Percentiles rank a stretch among this genome's conserved stretches.
These are phyloP conservation scores for Pelargonium exstipulatum DNA, from an alignment of 441 rosid species.

Conservation along the genomic window DNA sequence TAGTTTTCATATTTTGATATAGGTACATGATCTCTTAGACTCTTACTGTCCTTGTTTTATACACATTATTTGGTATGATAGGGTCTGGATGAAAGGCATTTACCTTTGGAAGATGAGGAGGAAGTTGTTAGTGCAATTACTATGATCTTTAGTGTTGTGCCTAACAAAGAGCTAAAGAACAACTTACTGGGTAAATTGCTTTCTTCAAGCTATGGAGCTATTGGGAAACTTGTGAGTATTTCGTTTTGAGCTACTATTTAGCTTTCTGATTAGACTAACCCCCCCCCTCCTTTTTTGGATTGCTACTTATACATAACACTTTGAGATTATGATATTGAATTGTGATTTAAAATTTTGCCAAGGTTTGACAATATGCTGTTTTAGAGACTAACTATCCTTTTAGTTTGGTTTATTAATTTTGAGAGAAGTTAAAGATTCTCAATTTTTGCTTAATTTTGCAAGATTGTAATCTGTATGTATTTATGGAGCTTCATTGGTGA, in stretches of 20 bases:
- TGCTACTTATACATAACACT: not conserved
- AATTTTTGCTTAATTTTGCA: not conserved
- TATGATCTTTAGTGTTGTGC: constrained; percentile 58
- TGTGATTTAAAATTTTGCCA: not conserved
- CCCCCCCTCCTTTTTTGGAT: no score
- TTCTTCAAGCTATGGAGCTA: constrained; percentile 77
- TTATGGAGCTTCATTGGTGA: not conserved
- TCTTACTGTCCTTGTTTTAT: not conserved
- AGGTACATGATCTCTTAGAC: constrained; percentile 2
- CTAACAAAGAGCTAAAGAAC: constrained; percentile 68
- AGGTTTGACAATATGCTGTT: not conserved
- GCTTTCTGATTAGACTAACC: not conserved
- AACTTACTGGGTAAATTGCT: constrained; percentile 72
- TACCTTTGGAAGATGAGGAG: constrained; percentile 87
- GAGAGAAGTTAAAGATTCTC: not conserved
- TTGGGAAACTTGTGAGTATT: constrained; percentile 74
- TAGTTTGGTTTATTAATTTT: not conserved
- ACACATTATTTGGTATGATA: constrained; percentile 25
- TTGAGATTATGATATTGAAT: not conserved
- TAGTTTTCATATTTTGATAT: not conserved
- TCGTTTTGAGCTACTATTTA: constrained; percentile 9
- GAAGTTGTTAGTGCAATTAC: constrained; percentile 79
- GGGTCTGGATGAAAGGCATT: constrained; percentile 72
- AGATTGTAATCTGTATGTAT: not conserved
- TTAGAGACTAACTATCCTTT: not conserved